Evolutionary conservation across 2,329 filamentous ascomycete species (phyloP).

Genomic region (Beauveria rudraprayagi): DNA sequence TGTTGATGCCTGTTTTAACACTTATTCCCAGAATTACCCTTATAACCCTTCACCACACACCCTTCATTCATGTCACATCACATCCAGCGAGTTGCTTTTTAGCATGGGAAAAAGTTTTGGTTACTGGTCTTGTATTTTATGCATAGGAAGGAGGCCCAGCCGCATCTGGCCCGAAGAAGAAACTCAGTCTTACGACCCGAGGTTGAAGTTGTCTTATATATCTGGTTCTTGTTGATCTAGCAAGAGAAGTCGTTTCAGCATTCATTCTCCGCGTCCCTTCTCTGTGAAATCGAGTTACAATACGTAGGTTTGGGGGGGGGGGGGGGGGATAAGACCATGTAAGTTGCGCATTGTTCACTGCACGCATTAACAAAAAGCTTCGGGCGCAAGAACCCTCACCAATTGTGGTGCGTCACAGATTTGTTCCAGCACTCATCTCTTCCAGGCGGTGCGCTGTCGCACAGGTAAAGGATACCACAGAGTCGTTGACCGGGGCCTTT

Average conservation of each 20-base stretch:
- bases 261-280: not conserved
- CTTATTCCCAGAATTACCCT: not conserved
- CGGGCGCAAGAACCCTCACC: not conserved
- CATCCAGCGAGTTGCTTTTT: conserved; percentile 6
- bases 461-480: not conserved
- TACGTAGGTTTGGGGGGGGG: too few species aligned
- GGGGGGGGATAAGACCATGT: too few species aligned
- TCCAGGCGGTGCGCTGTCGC: not conserved
- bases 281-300: too few species aligned
- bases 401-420: not conserved
- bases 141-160: too few species aligned
- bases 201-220: not conserved
- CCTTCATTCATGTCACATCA: conserved; percentile 6
- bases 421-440: not conserved
- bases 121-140: not conserved
- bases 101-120: not conserved
- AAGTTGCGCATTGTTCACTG: not conserved
- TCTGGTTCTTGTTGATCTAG: not conserved
- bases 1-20: not conserved
- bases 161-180: too few species aligned
- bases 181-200: too few species aligned
- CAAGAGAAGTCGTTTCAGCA: not conserved
- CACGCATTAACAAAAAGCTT: not conserved
- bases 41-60: conserved; percentile 1
- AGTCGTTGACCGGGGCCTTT: not conserved